Base-by-base conservation (phyloP, 768 basidiomycete genomes). In the Boletus eberwhitei region DNA sequence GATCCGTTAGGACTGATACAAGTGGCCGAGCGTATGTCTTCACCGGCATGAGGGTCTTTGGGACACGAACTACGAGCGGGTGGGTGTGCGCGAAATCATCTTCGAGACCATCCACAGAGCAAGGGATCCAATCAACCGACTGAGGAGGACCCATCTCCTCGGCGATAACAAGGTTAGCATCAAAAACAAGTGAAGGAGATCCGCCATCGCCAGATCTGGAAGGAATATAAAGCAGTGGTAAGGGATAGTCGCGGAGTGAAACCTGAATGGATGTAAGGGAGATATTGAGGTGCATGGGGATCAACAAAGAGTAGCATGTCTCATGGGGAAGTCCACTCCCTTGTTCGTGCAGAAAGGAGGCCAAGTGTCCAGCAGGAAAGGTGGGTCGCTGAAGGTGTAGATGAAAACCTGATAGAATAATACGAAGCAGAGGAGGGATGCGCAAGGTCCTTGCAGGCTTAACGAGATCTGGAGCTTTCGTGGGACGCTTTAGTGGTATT, bases 31-130 rank as follows among this genome's bases (percentile, higher is more conserved):
- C 89, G 64, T 95, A 97, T 8, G 87, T 90, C 72, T 98, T 98
- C 62, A 95, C 88, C 0, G 95, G 89, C 90, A 94, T 96, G 53
- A 93, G 87, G 0, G 93, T 95, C 70, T 95, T 97, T 2, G 93
- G 92, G 34, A 96, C 78, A 39, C 72, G 58, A 38, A 94, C 70
- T 24, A 74, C 75, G 44, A 94, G 78, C 6, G 80, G 76, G 2
- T 74, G 70, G 29, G 80, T 75, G 7, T 79, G 81, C 29, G 74
- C 73, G 34, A 78, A 66, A 31, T 82, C 83, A 29, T 80, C 77
- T 50, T 81, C 73, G 4, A 73, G 67, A n/a, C 80, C 78, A 46
- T 88, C 73, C 57, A 97, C 77, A 5, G 77, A 74, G 61, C 86
- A 90, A 16, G 83, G 68, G 21, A 93, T 74, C 85, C 88, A 90